phyloP scores from a whole-genome alignment of 2,329 filamentous ascomycete genomes.

The Neoscytalidium dimidiatum region DNA sequence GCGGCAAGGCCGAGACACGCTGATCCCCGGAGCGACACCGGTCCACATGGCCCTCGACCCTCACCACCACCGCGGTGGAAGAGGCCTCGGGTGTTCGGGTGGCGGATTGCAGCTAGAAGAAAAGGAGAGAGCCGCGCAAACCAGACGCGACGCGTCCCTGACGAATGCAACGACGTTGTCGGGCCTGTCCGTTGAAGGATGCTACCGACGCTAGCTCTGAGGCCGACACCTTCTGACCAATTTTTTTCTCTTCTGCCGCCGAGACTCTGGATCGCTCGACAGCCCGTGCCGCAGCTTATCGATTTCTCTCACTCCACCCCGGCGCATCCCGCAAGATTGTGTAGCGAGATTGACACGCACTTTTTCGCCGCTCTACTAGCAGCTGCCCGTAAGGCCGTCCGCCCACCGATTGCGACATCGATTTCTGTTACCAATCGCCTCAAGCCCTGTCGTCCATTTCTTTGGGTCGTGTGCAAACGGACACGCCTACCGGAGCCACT shows the following conservation, averaged over 20 bases:
- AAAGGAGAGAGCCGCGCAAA: background rate
- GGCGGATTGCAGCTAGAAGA: background rate
- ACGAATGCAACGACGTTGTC: background rate
- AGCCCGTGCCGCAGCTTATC: conserved; percentile 8
- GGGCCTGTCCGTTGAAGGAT: background rate
- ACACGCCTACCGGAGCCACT: too few species aligned
- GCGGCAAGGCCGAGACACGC: background rate
- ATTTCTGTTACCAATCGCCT: background rate
- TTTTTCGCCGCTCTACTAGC: too few species aligned
- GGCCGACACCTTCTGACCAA: background rate
- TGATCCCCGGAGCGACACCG: background rate
- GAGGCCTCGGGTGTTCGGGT: too few species aligned
- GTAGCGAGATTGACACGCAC: background rate
- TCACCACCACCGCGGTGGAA: too few species aligned
- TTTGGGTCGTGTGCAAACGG: too few species aligned
- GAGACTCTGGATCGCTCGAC: background rate
- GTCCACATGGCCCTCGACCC: too few species aligned
- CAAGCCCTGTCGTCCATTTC: background rate
- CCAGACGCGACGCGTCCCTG: background rate
- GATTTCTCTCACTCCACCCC: background rate
- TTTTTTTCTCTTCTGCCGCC: background rate
- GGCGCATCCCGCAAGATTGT: background rate
- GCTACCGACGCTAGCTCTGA: background rate
- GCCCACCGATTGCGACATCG: background rate
- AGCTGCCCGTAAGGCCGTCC: too few species aligned